phyloP scores from a whole-genome alignment of 192 early-diverging fungal species.

The Coemansia sp. region DNA sequence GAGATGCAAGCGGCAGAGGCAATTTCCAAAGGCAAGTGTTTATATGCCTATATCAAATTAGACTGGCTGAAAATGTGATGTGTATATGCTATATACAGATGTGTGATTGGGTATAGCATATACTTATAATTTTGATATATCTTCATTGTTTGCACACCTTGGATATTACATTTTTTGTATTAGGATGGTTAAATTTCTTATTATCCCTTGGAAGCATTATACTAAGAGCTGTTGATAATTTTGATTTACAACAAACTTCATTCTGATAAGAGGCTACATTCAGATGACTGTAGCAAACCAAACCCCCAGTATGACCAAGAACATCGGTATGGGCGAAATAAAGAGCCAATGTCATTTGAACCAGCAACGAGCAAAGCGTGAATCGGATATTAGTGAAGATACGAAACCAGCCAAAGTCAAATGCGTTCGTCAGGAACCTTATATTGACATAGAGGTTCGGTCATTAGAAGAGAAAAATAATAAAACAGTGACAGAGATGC shows the following conservation, averaged over 20 bases:
- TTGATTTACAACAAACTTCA: background rate
- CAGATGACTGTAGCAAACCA: background rate
- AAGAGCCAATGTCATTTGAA: background rate
- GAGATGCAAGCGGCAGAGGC: background rate
- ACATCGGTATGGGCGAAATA: background rate
- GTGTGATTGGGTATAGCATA: background rate
- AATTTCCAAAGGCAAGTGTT: slow-evolving; percentile 12
- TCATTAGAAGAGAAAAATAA: background rate
- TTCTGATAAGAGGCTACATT: background rate
- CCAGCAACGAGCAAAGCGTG: background rate
- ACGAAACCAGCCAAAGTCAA: slow-evolving; percentile 6
- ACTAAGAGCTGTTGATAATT: background rate
- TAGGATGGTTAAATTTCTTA: too few species aligned
- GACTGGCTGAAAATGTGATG: background rate
- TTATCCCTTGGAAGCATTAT: too few species aligned
- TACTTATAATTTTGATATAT: background rate
- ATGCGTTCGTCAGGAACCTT: background rate
- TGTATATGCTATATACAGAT: slow-evolving; percentile 3
- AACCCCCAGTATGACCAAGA: background rate
- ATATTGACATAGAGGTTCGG: background rate
- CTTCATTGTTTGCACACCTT: background rate
- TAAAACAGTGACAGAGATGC: background rate
- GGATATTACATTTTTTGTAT: too few species aligned
- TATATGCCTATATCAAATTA: background rate
- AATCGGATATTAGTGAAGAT: background rate